These are phyloP conservation scores for Erodium texanum DNA, from an alignment of 441 rosid species.

Conservation along the genomic window DNA sequence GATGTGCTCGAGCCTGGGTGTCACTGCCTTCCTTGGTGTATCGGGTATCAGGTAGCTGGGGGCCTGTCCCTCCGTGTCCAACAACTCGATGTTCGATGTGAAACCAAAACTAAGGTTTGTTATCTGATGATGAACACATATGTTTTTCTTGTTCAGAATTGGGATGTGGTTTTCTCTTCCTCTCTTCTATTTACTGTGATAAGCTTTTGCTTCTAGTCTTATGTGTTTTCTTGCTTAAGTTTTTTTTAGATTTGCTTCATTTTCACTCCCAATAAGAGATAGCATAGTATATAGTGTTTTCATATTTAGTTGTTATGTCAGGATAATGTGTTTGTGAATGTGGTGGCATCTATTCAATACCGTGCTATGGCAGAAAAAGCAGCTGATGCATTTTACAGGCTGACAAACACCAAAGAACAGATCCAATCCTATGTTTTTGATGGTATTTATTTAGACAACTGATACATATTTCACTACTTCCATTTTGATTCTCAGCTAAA, in stretches of 20 bases:
- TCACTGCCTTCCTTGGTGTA: constrained; percentile 32
- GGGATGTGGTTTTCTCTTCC: too few relatives aligned
- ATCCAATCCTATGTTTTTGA: constrained; percentile 73
- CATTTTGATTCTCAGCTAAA: not conserved
- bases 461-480: not conserved
- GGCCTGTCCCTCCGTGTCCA: constrained; percentile 29
- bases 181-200: too few relatives aligned
- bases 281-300: too few relatives aligned
- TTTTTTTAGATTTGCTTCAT: too few relatives aligned
- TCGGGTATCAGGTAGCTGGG: constrained; percentile 29
- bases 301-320: constrained; percentile 11
- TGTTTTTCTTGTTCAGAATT: too few relatives aligned
- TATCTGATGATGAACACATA: too few relatives aligned
- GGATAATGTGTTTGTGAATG: constrained; percentile 77
- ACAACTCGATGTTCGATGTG: constrained; percentile 50
- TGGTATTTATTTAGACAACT: constrained; percentile 23
- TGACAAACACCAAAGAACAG: constrained; percentile 55
- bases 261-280: too few relatives aligned
- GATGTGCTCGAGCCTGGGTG: constrained; percentile 32
- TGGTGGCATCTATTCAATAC: constrained; percentile 69
- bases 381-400: constrained; percentile 57
- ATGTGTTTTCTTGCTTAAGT: too few relatives aligned
- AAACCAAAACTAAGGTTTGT: constrained; percentile 38
- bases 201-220: too few relatives aligned
- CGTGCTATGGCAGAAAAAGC: constrained; percentile 57